Evolutionary conservation across 2,329 filamentous ascomycete species (phyloP), one percentile per base, ranked within the genome.

Genomic region (Pseudogymnoascus sp.): DNA sequence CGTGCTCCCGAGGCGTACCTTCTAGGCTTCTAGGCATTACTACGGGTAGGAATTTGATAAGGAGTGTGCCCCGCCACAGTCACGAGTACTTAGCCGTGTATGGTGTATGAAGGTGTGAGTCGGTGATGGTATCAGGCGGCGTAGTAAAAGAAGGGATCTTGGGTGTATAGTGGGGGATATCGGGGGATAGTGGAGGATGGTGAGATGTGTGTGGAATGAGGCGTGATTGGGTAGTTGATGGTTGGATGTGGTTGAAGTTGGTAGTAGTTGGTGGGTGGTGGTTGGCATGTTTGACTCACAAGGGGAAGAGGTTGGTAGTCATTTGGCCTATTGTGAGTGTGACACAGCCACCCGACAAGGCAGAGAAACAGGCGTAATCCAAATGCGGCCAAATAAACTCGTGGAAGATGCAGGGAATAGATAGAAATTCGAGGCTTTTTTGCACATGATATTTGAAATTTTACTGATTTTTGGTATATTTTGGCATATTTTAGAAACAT

Each of bases 41-140:
- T n/a, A n/a, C n/a, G n/a, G n/a, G n/a, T n/a, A n/a, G n/a, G n/a
- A n/a, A n/a, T n/a, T n/a, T n/a, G n/a, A n/a, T n/a, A n/a, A n/a
- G n/a, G n/a, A n/a, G n/a, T n/a, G 9, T 6, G 45, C 45, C 45
- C 45, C 45, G 27, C 45, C 15, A 12, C 13, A 52, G 45, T 52
- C 45, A 52, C 45, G 45, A 33, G 45, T 52, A 52, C 45, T 52
- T 52, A 31, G 13, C 5, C 10, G 7, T 31, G 7, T 12, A 52
- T 52, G 42, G 25, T 52, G 42, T 52, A 52, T 52, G 42, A 52
- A 52, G 42, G 42, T 52, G 27, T 52, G 45, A 52, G 45, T 52
- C 45, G 45, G 45, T 52, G 45, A 52, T 52, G 45, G 1, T 52
- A 52, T 31, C 27, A 52, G 45, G 45, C 45, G 45, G 45, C 45